These are phyloP conservation scores for Sarocladium oryzae DNA, from an alignment of 2,329 filamentous ascomycete genomes.

Conservation along the genomic window DNA sequence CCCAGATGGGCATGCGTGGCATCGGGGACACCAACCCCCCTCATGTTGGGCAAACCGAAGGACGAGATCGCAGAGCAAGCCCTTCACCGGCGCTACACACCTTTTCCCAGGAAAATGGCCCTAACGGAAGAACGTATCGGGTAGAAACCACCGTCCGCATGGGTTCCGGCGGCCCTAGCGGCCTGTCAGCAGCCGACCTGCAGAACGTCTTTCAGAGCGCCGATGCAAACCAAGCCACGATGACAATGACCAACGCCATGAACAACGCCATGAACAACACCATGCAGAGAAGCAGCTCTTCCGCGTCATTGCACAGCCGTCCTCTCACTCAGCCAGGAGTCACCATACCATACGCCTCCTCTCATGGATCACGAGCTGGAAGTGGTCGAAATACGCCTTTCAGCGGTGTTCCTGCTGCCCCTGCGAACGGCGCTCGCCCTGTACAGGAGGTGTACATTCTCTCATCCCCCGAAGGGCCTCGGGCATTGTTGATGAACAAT, in stretches of 20 bases:
- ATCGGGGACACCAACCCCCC: conserved; percentile 24
- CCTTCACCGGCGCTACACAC: conserved; percentile 23
- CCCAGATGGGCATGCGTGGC: conserved; percentile 34
- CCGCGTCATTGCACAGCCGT: conserved; percentile 33
- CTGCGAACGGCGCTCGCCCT: conserved; percentile 19
- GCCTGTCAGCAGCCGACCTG: conserved; percentile 35
- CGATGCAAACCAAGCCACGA: conserved; percentile 37
- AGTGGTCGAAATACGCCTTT: conserved; percentile 41
- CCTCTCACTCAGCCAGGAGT: conserved; percentile 32
- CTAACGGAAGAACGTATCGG: conserved; percentile 1
- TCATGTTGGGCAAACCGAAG: not conserved
- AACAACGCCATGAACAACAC: conserved; percentile 42
- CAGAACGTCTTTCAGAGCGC: conserved; percentile 39
- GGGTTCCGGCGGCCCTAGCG: conserved; percentile 9
- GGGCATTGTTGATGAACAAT: conserved; percentile 49
- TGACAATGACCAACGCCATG: conserved; percentile 38
- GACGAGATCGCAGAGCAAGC: conserved; percentile 22
- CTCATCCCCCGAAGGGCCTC: conserved; percentile 53
- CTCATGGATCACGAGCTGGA: conserved; percentile 29
- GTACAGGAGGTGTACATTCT: conserved; percentile 52
- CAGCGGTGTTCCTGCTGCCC: conserved; percentile 12
- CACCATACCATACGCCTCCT: conserved; percentile 32
- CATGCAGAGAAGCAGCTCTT: conserved; percentile 46
- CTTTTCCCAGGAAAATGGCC: conserved; percentile 22
- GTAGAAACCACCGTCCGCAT: conserved; percentile 21